phyloP scores from a whole-genome alignment of 176 grass and related monocot species.

The Triticum turgidum region DNA sequence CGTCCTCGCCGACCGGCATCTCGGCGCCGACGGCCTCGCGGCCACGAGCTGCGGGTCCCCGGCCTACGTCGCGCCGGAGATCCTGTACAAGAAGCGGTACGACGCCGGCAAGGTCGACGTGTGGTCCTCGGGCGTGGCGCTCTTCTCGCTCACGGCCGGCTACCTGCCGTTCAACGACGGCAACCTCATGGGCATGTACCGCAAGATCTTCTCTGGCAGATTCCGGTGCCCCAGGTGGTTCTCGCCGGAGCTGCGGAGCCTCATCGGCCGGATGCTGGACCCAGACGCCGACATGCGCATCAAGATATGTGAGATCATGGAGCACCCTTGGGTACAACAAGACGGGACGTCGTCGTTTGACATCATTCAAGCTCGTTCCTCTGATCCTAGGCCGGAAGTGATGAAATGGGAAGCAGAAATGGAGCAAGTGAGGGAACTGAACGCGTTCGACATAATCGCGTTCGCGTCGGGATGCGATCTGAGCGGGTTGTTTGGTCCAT shows the following conservation, averaged over 20 bases:
- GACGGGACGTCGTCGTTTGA: neutral
- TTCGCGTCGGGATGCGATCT: constrained; percentile 38
- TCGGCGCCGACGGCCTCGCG: neutral
- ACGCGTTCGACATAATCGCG: constrained; percentile 44
- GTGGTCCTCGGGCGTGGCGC: constrained; percentile 44
- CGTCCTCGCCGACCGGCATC: too few relatives aligned
- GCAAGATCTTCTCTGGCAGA: constrained; percentile 37
- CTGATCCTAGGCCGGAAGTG: neutral
- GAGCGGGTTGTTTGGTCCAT: constrained; percentile 30
- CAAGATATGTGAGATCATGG: constrained; percentile 29
- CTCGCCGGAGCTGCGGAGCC: constrained; percentile 12
- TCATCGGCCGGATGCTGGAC: constrained; percentile 28
- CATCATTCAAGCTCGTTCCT: neutral
- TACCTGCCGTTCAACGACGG: constrained; percentile 46
- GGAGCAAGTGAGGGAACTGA: constrained; percentile 22
- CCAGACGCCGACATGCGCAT: constrained; percentile 5
- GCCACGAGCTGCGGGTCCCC: constrained; percentile 41
- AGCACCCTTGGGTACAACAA: constrained; percentile 30
- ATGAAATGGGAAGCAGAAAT: constrained; percentile 10
- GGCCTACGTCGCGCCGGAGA: constrained; percentile 40
- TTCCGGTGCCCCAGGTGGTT: constrained; percentile 45
- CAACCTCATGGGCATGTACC: constrained; percentile 44
- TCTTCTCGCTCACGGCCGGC: constrained; percentile 36
- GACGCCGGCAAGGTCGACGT: constrained; percentile 33
- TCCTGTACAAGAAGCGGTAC: constrained; percentile 37